These are phyloP conservation scores for Colletotrichum incanum DNA, from an alignment of 2,329 filamentous ascomycete genomes.

Conservation along the genomic window DNA sequence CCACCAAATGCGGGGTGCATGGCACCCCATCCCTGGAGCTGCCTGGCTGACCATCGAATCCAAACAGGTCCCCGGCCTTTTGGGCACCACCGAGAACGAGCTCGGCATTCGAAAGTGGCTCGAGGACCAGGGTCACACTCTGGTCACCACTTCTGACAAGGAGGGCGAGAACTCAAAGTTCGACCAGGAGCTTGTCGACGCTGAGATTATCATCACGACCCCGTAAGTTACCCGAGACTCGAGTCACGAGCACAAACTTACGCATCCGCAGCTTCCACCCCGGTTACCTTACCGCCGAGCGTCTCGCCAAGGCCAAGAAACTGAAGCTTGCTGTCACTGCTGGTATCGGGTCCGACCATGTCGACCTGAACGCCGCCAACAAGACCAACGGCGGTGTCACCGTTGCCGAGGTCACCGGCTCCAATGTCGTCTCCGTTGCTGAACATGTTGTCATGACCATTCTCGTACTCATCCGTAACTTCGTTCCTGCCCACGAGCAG, in stretches of 20 bases:
- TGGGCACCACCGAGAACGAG: slow-evolving; percentile 98
- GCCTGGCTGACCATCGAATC: slow-evolving; percentile 39
- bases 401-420: slow-evolving; percentile 97
- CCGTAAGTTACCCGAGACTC: slow-evolving; percentile 72
- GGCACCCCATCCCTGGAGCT: slow-evolving; percentile 15
- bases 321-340: slow-evolving; percentile 98
- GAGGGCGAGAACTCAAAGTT: slow-evolving; percentile 94
- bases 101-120: slow-evolving; percentile 98
- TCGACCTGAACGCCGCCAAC: slow-evolving; percentile 97
- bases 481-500: slow-evolving; percentile 96
- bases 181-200: slow-evolving; percentile 95
- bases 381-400: slow-evolving; percentile 98
- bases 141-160: slow-evolving; percentile 98
- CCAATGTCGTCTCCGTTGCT: slow-evolving; percentile 97
- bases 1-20: slow-evolving; percentile 42
- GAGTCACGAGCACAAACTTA: background rate
- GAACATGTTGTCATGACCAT: slow-evolving; percentile 99
- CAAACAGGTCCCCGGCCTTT: slow-evolving; percentile 79
- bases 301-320: slow-evolving; percentile 98
- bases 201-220: slow-evolving; percentile 99
- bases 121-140: slow-evolving; percentile 95
- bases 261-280: slow-evolving; percentile 85
- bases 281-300: slow-evolving; percentile 96
- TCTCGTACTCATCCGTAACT: slow-evolving; percentile 95
- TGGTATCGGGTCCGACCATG: slow-evolving; percentile 98